Base-by-base conservation (phyloP, 352 stramenopile species). In the Pythium coloratum region DNA sequence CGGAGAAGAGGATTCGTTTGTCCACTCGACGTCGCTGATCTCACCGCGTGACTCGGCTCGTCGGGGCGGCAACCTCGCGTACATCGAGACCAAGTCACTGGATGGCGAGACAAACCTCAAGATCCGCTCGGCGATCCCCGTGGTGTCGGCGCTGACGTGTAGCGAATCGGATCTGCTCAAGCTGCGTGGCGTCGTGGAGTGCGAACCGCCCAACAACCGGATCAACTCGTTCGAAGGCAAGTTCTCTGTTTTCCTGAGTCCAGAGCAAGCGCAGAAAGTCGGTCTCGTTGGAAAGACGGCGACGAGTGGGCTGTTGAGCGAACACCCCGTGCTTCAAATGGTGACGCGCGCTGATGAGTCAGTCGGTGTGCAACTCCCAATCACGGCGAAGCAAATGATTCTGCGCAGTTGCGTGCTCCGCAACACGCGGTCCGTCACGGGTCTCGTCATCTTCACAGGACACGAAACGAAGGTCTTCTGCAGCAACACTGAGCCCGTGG, bases 371-470 rank as follows among this genome's bases (percentile, higher is more conserved):
- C 69, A 74, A 24, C 70, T 92, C 38, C 82, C 84, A 30, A 81
- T 96, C 34, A 93, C 85, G 0, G 80, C 86, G 12, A 94, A 93
- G 66, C 95, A 97, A 64, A 92, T 98, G 73, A 70, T 98, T 46
- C 70, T 98, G 13, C 87, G 92, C 9, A 96, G 89, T 32, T 96
- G 89, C 56, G 78, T 95, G 49, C 75, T 98, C 8, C 81, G 90
- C 13, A 97, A 97, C 65, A 98, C 92, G 10, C 76, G 76, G 26
- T 90, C 76, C 1, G 74, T 97, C 3, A 86, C 86, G 32, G 89
- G 93, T 0, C 70, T 97, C 58, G 89, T 97, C 38, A 74, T 98
- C 47, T 97, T 98, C 66, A 98, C 92, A 8, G 86, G 86, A 13
- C 86, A 92, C 50, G 86, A 95, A 62, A 90, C 84, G 3, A 95